Base-by-base conservation (phyloP, 2,329 filamentous ascomycete species). In the Podosphaera fusca region DNA sequence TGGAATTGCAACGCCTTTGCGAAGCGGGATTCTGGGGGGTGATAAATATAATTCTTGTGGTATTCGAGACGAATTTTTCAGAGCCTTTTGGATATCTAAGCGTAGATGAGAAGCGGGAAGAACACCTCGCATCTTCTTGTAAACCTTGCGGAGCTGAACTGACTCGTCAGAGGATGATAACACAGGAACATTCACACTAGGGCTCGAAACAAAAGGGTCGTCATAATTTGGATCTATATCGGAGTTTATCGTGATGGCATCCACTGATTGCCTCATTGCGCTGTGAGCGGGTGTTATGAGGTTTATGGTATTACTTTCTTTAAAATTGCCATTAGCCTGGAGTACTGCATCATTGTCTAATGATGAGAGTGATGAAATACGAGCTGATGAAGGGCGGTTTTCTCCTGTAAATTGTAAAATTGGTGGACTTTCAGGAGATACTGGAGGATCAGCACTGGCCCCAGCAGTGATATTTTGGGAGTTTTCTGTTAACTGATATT, bases 31-130 rank as follows among this genome's bases (percentile, higher is more conserved):
- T 49, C 60, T 60, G 9, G 57, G 57, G 33, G 61, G 60, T 31
- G 62, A 64, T 30, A 58, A 38, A 57, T 57, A 61, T 3, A 58
- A 45, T 12, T 42, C 38, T 42, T 58, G 61, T 10, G 54, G 55
- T 31, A 42, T 50, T 33, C 56, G 50, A 34, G 36, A 58, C 30
- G 57, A 35, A n/a, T 53, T 50, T 67, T 55, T 64, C 60, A 40
- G 62, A 63, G 57, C 67, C 70, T 58, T 61, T 63, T 67, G 65
- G 58, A 77, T 74, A 63, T 82, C 78, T 31, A 84, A 66, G 47
- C 80, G 74, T 57, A 83, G 71, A 76, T 80, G 82, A 4, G 80
- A 84, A n/a, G 80, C 80, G 45, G 80, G 80, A 50, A 83, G 71
- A 6, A 83, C 79, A 30, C 80, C 79, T 56, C 73, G 73, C 53